Evolutionary conservation across 352 stramenopile genomes (phyloP).

Genomic region (Phytopythium helicoides): DNA sequence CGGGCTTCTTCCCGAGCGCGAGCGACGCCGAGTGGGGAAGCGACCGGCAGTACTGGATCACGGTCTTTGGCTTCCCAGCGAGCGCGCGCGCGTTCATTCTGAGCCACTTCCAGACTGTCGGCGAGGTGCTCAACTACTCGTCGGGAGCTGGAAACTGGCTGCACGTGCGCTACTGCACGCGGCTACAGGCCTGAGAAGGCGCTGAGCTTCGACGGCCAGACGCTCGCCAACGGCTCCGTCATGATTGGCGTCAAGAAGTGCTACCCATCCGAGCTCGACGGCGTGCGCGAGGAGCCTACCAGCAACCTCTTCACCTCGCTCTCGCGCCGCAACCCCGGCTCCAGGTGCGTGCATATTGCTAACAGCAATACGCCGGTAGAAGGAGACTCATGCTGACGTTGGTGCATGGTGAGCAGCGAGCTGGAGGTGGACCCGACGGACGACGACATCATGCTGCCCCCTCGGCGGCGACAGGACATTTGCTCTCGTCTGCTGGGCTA

Average conservation of each 20-base stretch:
- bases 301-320: slow-evolving; percentile 53
- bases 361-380: too few species aligned
- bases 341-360: slow-evolving; percentile 12
- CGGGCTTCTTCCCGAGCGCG: slow-evolving; percentile 43
- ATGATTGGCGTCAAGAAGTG: slow-evolving; percentile 87
- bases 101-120: slow-evolving; percentile 73
- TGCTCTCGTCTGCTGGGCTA: slow-evolving; percentile 80
- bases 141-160: slow-evolving; percentile 74
- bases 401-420: slow-evolving; percentile 19
- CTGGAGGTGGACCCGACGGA: slow-evolving; percentile 77
- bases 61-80: slow-evolving; percentile 71
- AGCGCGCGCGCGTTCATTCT: slow-evolving; percentile 64
- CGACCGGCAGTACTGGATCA: slow-evolving; percentile 85
- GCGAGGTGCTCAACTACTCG: slow-evolving; percentile 72
- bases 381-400: background rate
- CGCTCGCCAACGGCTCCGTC: slow-evolving; percentile 52
- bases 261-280: slow-evolving; percentile 59
- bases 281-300: slow-evolving; percentile 50
- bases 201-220: slow-evolving; percentile 65
- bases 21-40: slow-evolving; percentile 73
- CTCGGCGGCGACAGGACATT: slow-evolving; percentile 64
- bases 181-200: slow-evolving; percentile 81
- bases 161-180: slow-evolving; percentile 74
- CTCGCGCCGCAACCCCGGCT: slow-evolving; percentile 41
- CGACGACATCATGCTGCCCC: slow-evolving; percentile 80